Conservation (phyloP, 805 yeast species). For the Debaryomyces maramus region DNA sequence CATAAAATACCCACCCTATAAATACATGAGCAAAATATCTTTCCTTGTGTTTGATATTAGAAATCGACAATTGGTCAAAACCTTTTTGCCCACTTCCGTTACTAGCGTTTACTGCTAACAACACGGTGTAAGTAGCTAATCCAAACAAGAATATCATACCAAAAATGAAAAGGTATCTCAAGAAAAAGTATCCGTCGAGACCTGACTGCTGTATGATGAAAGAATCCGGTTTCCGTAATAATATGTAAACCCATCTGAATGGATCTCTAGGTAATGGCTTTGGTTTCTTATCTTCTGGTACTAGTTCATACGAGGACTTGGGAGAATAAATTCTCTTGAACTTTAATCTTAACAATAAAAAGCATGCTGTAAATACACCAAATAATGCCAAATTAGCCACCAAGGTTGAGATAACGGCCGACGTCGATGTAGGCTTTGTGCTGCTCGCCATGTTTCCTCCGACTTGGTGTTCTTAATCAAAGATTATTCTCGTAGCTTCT, state of each 20-base stretch:
- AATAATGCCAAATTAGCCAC: slow-evolving; percentile 67
- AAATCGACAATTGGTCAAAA: slow-evolving; percentile 71
- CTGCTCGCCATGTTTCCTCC: slow-evolving; percentile 4
- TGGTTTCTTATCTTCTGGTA: slow-evolving; percentile 61
- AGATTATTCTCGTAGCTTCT: too few species aligned
- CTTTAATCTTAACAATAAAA: slow-evolving; percentile 64
- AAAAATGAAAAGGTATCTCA: slow-evolving; percentile 69
- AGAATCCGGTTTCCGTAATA: slow-evolving; percentile 66
- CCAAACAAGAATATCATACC: slow-evolving; percentile 46
- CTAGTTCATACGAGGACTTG: slow-evolving; percentile 64
- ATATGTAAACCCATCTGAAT: slow-evolving; percentile 65
- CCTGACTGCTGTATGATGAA: slow-evolving; percentile 86
- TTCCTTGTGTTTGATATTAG: slow-evolving; percentile 60
- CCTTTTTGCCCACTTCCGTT: slow-evolving; percentile 63
- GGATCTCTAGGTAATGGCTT: slow-evolving; percentile 71
- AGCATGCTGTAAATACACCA: slow-evolving; percentile 57
- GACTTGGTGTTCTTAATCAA: not conserved
- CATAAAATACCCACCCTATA: slow-evolving; percentile 76
- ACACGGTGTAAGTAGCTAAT: slow-evolving; percentile 58
- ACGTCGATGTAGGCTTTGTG: slow-evolving; percentile 53
- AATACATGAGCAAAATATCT: slow-evolving; percentile 88
- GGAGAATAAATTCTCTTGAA: slow-evolving; percentile 82
- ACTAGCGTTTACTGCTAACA: slow-evolving; percentile 83
- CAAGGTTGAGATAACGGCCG: slow-evolving; percentile 71
- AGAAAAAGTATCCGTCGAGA: slow-evolving; percentile 89